Percentiles rank a stretch among this genome's conserved stretches.
Conservation (phyloP, 2,329 filamentous ascomycete species). For the Ambrosiella xylebori region DNA sequence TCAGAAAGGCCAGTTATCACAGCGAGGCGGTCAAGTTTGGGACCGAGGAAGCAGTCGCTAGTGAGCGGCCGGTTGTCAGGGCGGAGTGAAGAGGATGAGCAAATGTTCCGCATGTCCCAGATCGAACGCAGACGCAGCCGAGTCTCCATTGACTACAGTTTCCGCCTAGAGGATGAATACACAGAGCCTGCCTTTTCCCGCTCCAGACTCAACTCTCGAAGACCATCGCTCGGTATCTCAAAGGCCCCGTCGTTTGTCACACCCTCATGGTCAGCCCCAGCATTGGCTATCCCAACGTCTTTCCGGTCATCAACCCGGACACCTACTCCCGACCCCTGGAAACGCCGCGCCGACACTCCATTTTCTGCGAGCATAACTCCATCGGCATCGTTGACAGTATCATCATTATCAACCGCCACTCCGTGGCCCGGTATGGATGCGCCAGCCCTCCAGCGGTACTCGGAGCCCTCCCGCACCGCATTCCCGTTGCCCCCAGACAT, state of each 20-base stretch:
- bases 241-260: neutral
- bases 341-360: slow-evolving; percentile 14
- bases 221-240: neutral
- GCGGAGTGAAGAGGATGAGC: neutral
- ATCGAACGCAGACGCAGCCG: too few species aligned
- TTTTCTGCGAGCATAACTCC: slow-evolving; percentile 16
- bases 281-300: neutral
- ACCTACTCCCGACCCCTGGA: slow-evolving; percentile 10
- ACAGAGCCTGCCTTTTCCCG: neutral
- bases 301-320: neutral
- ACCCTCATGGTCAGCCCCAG: neutral
- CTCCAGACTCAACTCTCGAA: neutral
- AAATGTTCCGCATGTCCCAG: too few species aligned
- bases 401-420: too few species aligned
- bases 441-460: neutral
- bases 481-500: slow-evolving; percentile 36
- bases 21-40: neutral
- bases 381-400: neutral
- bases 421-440: too few species aligned
- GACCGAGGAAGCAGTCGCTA: neutral
- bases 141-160: too few species aligned
- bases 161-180: too few species aligned
- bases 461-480: slow-evolving; percentile 14
- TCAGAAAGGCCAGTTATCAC: neutral
- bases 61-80: neutral